Evolutionary conservation across 805 yeast species (phyloP).

Genomic region (Starmerella cellae): DNA sequence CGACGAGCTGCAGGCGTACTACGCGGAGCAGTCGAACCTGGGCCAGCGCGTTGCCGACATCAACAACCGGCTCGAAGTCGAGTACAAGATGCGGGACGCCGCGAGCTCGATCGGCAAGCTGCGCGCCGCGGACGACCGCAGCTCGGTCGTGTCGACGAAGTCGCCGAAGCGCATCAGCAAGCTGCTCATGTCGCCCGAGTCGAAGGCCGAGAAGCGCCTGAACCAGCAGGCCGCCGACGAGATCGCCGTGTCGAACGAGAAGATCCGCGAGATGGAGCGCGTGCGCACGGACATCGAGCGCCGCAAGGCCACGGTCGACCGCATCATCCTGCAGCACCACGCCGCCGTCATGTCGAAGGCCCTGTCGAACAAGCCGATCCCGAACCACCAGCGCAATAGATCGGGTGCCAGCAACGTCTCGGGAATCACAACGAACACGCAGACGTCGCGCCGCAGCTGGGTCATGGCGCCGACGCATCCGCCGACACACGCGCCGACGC

Average conservation of each 20-base stretch:
- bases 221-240: constrained; percentile 23
- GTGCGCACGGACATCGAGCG: constrained; percentile 8
- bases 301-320: constrained; percentile 13
- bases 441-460: constrained; percentile 13
- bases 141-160: constrained; percentile 1
- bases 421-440: not conserved
- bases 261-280: constrained; percentile 15
- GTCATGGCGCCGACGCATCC: constrained; percentile 7
- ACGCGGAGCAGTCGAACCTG: constrained; percentile 15
- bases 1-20: constrained; percentile 16
- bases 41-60: constrained; percentile 13
- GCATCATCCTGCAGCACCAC: constrained; percentile 18
- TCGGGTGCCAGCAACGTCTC: constrained; percentile 6
- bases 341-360: constrained; percentile 20
- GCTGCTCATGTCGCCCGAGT: not conserved
- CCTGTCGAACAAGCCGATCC: constrained; percentile 14
- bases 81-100: constrained; percentile 22
- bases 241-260: constrained; percentile 11
- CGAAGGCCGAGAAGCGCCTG: constrained; percentile 14
- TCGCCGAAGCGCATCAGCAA: not conserved
- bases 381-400: constrained; percentile 14
- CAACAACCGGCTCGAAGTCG: constrained; percentile 17
- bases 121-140: constrained; percentile 8
- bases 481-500: too few relatives aligned
- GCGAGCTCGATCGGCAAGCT: constrained; percentile 19